Conservation (phyloP, 2,329 filamentous ascomycete species). For the Trichoderma aggressivum region DNA sequence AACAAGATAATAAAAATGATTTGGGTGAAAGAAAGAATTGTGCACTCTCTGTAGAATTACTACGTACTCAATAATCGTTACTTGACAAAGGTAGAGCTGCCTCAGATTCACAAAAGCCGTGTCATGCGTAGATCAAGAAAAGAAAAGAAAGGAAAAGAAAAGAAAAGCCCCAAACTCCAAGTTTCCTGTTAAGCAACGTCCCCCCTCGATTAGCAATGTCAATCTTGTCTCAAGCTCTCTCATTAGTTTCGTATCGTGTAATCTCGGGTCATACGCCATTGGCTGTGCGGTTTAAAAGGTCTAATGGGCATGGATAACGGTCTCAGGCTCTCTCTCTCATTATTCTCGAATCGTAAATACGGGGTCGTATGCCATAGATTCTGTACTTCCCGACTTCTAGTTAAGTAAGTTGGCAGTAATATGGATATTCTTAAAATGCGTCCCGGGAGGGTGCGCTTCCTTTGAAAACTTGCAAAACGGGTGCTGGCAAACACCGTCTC, state of each 20-base stretch:
- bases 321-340: neutral
- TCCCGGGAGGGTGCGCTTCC: slow-evolving; percentile 56
- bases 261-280: too few relatives aligned
- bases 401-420: slow-evolving; percentile 25
- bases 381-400: slow-evolving; percentile 19
- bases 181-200: neutral
- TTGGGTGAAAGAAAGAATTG: neutral
- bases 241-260: neutral
- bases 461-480: slow-evolving; percentile 54
- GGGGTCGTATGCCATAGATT: neutral
- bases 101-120: neutral
- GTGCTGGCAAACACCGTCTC: slow-evolving; percentile 49
- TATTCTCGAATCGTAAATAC: neutral
- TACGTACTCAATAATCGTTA: neutral
- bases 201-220: neutral
- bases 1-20: neutral
- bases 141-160: neutral
- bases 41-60: neutral
- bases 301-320: too few relatives aligned
- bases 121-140: neutral
- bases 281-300: too few relatives aligned
- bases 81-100: neutral
- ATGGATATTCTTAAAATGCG: slow-evolving; percentile 43
- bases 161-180: neutral
- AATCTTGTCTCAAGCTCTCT: neutral